Percentiles rank a stretch among this genome's conserved stretches.
Evolutionary conservation across 169 alveolate genomes (phyloP).

Genomic region (Plasmodium coatneyi): DNA sequence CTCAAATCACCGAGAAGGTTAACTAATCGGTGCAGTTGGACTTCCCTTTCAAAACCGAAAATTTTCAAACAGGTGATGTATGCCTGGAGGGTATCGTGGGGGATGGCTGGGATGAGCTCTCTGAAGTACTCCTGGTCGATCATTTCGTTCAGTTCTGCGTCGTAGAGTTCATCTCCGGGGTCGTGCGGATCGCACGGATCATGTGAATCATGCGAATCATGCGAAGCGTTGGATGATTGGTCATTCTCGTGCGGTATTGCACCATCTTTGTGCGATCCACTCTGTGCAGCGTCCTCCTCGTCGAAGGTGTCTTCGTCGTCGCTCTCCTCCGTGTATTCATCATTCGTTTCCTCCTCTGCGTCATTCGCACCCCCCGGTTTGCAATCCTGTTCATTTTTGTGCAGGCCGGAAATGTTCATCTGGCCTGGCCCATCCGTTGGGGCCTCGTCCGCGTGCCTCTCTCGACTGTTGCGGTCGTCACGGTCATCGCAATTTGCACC

Average conservation of each 20-base stretch:
- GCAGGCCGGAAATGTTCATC: conserved; percentile 4
- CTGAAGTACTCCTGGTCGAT: conserved; percentile 53
- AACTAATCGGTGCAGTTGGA: conserved; percentile 52
- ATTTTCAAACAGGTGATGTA: conserved; percentile 61
- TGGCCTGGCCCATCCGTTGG: background rate
- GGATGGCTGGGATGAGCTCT: conserved; percentile 72
- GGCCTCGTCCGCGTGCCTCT: background rate
- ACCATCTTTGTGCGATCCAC: background rate
- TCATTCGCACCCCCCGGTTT: background rate
- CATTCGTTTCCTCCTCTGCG: background rate
- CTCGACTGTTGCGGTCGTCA: background rate
- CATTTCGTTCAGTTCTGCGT: conserved; percentile 66
- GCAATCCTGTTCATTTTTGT: conserved; percentile 14
- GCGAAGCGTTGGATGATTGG: background rate
- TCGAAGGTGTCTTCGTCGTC: background rate
- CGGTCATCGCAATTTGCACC: background rate
- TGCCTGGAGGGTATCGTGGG: conserved; percentile 50
- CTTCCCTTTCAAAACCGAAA: conserved; percentile 76
- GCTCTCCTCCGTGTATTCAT: background rate
- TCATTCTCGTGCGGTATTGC: background rate
- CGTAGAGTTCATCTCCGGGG: conserved; percentile 5
- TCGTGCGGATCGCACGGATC: background rate
- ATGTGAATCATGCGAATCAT: background rate
- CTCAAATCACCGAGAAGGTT: conserved; percentile 67
- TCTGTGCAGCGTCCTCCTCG: background rate